phyloP scores from a whole-genome alignment of 2,329 filamentous ascomycete genomes.

The Calonectria ilicicola region DNA sequence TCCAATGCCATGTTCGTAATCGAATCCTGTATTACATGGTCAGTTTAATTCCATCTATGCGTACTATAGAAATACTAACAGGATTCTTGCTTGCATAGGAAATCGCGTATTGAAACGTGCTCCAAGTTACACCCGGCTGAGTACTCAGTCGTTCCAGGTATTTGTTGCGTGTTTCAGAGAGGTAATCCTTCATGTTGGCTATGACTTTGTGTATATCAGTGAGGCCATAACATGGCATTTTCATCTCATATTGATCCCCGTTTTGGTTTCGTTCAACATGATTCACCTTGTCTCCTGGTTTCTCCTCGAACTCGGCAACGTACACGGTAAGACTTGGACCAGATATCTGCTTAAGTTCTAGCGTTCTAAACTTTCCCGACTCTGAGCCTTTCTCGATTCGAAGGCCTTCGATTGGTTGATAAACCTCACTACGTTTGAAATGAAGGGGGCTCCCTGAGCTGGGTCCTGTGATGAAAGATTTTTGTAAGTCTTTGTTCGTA shows the following conservation, averaged over 20 bases:
- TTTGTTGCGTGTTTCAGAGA: background rate
- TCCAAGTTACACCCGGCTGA: background rate
- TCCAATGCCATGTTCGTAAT: background rate
- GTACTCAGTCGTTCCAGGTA: background rate
- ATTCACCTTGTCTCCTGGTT: too few species aligned
- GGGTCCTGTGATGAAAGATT: too few species aligned
- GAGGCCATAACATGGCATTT: background rate
- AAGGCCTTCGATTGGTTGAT: too few species aligned
- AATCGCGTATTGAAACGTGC: too few species aligned
- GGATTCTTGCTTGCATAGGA: background rate
- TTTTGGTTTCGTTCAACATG: background rate
- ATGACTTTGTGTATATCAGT: background rate
- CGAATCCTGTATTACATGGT: background rate
- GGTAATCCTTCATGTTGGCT: background rate
- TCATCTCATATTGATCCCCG: background rate
- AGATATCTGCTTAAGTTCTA: too few species aligned
- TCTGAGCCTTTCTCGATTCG: too few species aligned
- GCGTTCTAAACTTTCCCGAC: too few species aligned
- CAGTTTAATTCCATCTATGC: background rate
- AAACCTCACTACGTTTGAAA: too few species aligned
- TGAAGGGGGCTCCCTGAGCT: too few species aligned
- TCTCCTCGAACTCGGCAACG: too few species aligned
- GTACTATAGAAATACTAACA: background rate
- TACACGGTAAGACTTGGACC: too few species aligned
- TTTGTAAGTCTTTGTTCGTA: too few species aligned